These are phyloP conservation scores for Euphorbia lathyris DNA, from an alignment of 345 rosid species.

Conservation along the genomic window DNA sequence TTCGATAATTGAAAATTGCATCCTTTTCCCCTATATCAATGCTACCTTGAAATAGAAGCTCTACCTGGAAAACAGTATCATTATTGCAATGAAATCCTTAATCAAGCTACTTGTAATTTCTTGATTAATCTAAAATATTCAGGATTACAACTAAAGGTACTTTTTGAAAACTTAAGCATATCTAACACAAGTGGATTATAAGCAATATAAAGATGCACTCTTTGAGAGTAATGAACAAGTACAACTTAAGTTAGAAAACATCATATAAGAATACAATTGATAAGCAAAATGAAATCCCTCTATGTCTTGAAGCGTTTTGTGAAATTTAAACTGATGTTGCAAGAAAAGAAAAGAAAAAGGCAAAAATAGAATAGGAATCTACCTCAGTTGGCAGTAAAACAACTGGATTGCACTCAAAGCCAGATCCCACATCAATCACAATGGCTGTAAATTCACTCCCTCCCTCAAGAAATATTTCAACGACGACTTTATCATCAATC, in stretches of 20 bases:
- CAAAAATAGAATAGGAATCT: slow-evolving; percentile 17
- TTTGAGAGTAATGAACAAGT: not conserved
- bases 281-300: not conserved
- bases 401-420: slow-evolving; percentile 67
- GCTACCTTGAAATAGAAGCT: slow-evolving; percentile 69
- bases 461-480: slow-evolving; percentile 83
- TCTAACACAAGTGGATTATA: not conserved
- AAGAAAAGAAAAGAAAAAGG: not conserved
- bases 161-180: not conserved
- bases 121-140: slow-evolving; percentile 5
- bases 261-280: not conserved
- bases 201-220: not conserved
- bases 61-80: slow-evolving; percentile 57
- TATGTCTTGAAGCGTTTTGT: not conserved
- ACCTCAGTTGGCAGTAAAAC: slow-evolving; percentile 92
- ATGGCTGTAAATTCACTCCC: slow-evolving; percentile 90
- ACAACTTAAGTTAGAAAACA: not conserved
- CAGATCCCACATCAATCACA: slow-evolving; percentile 85
- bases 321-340: not conserved
- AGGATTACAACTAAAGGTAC: not conserved
- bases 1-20: slow-evolving; percentile 81
- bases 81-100: slow-evolving; percentile 15
- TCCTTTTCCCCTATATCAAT: slow-evolving; percentile 60
- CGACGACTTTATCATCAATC: slow-evolving; percentile 68
- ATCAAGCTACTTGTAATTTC: slow-evolving; percentile 2